Conservation (phyloP, 2,329 filamentous ascomycete genomes). For the Nemania sp. region DNA sequence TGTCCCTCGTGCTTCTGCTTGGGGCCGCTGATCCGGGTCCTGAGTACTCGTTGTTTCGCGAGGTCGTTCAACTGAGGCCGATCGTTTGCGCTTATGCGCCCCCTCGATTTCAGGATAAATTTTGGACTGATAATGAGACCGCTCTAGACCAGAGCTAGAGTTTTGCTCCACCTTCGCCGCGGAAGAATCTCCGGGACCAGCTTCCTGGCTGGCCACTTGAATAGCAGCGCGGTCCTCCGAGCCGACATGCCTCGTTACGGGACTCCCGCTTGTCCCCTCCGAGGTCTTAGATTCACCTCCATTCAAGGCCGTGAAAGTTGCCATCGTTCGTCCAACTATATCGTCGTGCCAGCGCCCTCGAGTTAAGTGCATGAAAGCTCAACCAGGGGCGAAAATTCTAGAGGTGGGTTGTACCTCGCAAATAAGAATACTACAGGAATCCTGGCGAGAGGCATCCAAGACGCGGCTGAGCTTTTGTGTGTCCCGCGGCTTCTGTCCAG, state of each 20-base stretch:
- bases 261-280: constrained; percentile 45
- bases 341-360: constrained; percentile 46
- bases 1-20: constrained; percentile 57
- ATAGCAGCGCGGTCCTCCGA: constrained; percentile 47
- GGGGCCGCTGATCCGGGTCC: constrained; percentile 52
- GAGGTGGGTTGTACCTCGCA: constrained; percentile 1
- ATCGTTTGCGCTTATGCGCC: constrained; percentile 76
- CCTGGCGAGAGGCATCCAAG: constrained; percentile 26
- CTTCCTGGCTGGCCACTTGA: constrained; percentile 45
- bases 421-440: constrained; percentile 3
- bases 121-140: constrained; percentile 56
- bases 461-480: constrained; percentile 8
- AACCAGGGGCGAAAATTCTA: constrained; percentile 7
- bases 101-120: constrained; percentile 60
- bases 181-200: constrained; percentile 44
- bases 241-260: constrained; percentile 42
- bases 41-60: constrained; percentile 51
- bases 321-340: constrained; percentile 49
- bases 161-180: constrained; percentile 55
- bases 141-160: constrained; percentile 57
- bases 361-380: constrained; percentile 47
- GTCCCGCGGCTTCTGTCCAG: background rate
- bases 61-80: constrained; percentile 67
- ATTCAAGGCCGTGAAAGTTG: constrained; percentile 52
- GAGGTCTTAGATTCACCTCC: constrained; percentile 48